Evolutionary conservation across 148 eudicot species (phyloP), one percentile per base, ranked within the genome.

Genomic region (Polygonum maritimum): DNA sequence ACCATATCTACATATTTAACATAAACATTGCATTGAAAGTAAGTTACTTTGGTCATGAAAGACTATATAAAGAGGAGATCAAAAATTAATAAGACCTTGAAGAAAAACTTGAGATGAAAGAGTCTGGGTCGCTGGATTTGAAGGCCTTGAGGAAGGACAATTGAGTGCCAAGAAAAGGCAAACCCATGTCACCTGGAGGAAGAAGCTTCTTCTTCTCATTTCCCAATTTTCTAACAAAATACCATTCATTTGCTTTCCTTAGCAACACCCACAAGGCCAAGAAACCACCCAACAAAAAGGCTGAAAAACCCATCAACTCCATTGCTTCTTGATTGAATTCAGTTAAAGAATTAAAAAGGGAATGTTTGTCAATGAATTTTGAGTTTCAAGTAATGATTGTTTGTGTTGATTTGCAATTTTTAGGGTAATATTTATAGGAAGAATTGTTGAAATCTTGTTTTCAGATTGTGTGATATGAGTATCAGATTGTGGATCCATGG

Each of bases 121-220:
- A 86, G 70, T 86, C 86, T 8, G 86, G 88, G 7, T 83, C 48
- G 47, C 73, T 36, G 5, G 78, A 81, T 60, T 86, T 83, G 65
- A 83, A 83, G 22, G 88, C 84, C 26, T 77, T 80, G 63, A 84
- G 83, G 76, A 86, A 86, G 76, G 88, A 80, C 75, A 81, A 74
- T 71, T 83, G 84, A 22, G 82, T 83, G 36, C 88, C 86, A 48
- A 86, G 71, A 26, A 82, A 76, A 55, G 88, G 88, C 85, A 84
- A 86, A 21, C 86, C 88, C 83, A 86, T 77, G 51, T 86, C 86
- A 79, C 88, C 88, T 8, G 88, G 86, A 75, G 88, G 88, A 33
- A 86, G 83, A 47, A 6, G 31, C 10, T 70, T 58, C 54, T 76
- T 74, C 62, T 41, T 77, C 35, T 74, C 81, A 21, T 76, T 80